Evolutionary conservation across 371 early-diverging fungal species (phyloP).

Genomic region (Capillidium rhysosporum): DNA sequence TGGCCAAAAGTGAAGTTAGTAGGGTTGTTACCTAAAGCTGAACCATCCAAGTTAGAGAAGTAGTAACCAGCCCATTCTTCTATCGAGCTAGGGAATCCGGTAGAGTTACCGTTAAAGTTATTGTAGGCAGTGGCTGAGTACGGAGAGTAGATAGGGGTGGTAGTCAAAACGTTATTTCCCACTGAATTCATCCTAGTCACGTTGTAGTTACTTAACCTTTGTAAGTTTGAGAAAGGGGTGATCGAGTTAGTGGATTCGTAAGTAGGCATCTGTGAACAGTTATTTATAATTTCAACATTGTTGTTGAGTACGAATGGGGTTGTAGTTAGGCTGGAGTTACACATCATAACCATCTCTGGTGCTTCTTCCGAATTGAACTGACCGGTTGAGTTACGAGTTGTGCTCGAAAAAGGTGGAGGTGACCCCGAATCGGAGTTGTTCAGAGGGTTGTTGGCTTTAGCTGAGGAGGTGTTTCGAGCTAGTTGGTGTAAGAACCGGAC

Average conservation of each 20-base stretch:
- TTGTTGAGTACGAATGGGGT: not conserved
- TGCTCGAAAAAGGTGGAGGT: not conserved
- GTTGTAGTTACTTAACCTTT: too few relatives aligned
- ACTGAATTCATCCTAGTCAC: not conserved
- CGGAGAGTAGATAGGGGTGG: too few relatives aligned
- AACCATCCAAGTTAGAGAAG: not conserved
- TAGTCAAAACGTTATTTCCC: not conserved
- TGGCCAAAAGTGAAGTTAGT: too few relatives aligned
- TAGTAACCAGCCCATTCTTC: constrained; percentile 3
- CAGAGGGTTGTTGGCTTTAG: not conserved
- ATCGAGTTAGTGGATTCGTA: not conserved
- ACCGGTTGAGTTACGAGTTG: not conserved
- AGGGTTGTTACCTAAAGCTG: not conserved
- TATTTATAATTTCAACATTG: not conserved
- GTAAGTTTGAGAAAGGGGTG: not conserved
- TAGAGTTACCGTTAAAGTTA: not conserved
- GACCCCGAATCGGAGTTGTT: not conserved
- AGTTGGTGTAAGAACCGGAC: constrained; percentile 2
- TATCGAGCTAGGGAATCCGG: not conserved
- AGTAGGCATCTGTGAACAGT: not conserved
- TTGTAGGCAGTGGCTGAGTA: not conserved
- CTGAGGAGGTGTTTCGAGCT: not conserved
- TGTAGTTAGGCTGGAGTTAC: not conserved
- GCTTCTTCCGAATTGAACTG: too few relatives aligned
- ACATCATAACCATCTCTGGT: too few relatives aligned